Evolutionary conservation across 169 alveolate genomes (phyloP).

Genomic region (Cyclospora cayetanensis): DNA sequence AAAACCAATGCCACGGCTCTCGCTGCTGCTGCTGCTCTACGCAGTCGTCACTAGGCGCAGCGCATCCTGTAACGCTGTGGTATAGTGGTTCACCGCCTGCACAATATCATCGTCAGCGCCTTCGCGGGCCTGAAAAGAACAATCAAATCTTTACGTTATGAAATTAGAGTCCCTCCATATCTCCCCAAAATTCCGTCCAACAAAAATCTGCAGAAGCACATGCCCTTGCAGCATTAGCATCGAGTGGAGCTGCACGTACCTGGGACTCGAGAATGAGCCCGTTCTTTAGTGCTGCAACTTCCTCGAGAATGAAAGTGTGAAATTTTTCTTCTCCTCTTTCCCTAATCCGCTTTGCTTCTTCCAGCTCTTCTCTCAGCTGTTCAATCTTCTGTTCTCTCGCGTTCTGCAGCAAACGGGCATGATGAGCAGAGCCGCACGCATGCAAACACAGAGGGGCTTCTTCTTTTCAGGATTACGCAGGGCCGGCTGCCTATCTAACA

Average conservation of each 20-base stretch:
- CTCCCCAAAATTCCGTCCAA: neutral
- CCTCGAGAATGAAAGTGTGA: constrained; percentile 70
- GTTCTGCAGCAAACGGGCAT: neutral
- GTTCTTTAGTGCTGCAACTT: constrained; percentile 71
- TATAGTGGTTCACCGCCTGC: constrained; percentile 90
- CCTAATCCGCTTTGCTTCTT: constrained; percentile 63
- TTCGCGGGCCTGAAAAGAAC: constrained; percentile 81
- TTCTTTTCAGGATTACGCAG: too few relatives aligned
- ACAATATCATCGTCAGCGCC: constrained; percentile 93
- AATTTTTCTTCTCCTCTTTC: constrained; percentile 74
- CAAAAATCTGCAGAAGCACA: neutral
- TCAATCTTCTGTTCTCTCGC: constrained; percentile 69
- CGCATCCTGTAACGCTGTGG: constrained; percentile 86
- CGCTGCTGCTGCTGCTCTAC: constrained; percentile 40
- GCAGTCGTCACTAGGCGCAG: constrained; percentile 79
- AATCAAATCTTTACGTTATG: neutral
- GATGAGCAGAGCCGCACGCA: neutral
- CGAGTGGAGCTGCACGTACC: neutral
- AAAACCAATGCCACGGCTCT: constrained; percentile 13
- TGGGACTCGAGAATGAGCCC: constrained; percentile 71
- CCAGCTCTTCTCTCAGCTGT: constrained; percentile 59
- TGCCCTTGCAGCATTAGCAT: neutral
- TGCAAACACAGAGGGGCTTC: too few relatives aligned
- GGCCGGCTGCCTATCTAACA: too few relatives aligned
- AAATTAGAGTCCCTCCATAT: neutral